These are phyloP conservation scores for Phytopythium oedochilum DNA, from an alignment of 352 stramenopile species.

Conservation along the genomic window DNA sequence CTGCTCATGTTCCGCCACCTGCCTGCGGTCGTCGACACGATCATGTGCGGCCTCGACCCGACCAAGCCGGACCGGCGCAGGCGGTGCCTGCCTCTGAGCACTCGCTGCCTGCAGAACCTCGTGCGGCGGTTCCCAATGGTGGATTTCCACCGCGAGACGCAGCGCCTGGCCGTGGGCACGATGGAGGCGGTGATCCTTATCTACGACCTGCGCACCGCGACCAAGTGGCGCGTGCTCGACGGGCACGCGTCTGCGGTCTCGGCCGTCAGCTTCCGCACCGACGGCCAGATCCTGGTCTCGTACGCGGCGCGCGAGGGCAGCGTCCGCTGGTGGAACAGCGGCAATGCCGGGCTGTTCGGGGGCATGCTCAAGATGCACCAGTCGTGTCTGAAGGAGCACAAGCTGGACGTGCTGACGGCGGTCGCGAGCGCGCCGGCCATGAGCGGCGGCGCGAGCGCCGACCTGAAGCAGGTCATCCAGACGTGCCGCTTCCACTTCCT, in stretches of 20 bases:
- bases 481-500: conserved; percentile 82
- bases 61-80: conserved; percentile 80
- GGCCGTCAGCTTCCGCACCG: conserved; percentile 58
- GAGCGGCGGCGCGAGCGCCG: conserved; percentile 51
- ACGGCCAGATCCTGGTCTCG: conserved; percentile 79
- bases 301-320: conserved; percentile 76
- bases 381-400: conserved; percentile 83
- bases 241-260: conserved; percentile 72
- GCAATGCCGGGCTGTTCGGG: conserved; percentile 67
- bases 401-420: conserved; percentile 47
- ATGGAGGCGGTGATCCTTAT: conserved; percentile 88
- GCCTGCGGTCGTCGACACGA: conserved; percentile 75
- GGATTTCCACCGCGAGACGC: conserved; percentile 85
- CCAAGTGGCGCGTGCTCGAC: conserved; percentile 86
- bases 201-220: conserved; percentile 84
- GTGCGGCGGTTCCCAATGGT: conserved; percentile 85
- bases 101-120: conserved; percentile 72
- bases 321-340: conserved; percentile 85
- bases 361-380: conserved; percentile 88
- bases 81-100: conserved; percentile 73
- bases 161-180: conserved; percentile 78
- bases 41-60: conserved; percentile 83
- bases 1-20: conserved; percentile 82
- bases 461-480: conserved; percentile 81
- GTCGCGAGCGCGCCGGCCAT: conserved; percentile 38